These are phyloP conservation scores for Botrytis elliptica DNA, from an alignment of 2,329 filamentous ascomycete species.

Conservation along the genomic window DNA sequence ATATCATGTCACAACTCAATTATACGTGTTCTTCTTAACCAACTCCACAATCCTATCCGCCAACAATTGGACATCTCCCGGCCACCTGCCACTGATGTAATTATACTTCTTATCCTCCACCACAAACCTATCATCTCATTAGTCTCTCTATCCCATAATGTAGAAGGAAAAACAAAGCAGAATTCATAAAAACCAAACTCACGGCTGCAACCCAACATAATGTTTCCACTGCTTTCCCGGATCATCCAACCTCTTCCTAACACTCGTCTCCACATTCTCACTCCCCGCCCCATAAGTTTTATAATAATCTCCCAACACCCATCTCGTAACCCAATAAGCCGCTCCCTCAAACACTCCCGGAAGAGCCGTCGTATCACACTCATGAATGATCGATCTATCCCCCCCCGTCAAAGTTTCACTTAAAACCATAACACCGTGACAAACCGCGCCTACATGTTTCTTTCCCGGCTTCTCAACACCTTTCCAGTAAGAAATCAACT, in stretches of 20 bases:
- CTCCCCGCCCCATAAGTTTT: conserved; percentile 55
- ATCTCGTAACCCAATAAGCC: conserved; percentile 50
- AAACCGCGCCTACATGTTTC: conserved; percentile 50
- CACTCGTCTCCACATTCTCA: conserved; percentile 49
- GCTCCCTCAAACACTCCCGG: conserved; percentile 50
- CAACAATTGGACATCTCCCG: conserved; percentile 45
- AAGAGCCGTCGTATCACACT: conserved; percentile 50
- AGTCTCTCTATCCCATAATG: not conserved
- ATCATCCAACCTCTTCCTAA: conserved; percentile 45
- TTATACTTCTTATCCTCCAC: conserved; percentile 51
- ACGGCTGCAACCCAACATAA: conserved; percentile 46
- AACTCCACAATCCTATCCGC: conserved; percentile 46
- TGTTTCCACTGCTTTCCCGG: conserved; percentile 46
- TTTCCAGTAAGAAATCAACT: conserved; percentile 50
- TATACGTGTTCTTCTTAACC: conserved; percentile 35
- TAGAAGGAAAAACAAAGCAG: not conserved
- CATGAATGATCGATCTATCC: conserved; percentile 46
- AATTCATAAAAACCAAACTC: conserved; percentile 33
- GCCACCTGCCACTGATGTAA: conserved; percentile 50
- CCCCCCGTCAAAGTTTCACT: conserved; percentile 41
- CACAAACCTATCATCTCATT: conserved; percentile 43
- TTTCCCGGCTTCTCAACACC: conserved; percentile 45
- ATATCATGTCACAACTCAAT: not conserved
- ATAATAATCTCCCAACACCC: conserved; percentile 54
- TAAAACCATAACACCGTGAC: conserved; percentile 54